Conservation (phyloP, 148 eudicot genomes). For the Vaccinium vitisidaea region DNA sequence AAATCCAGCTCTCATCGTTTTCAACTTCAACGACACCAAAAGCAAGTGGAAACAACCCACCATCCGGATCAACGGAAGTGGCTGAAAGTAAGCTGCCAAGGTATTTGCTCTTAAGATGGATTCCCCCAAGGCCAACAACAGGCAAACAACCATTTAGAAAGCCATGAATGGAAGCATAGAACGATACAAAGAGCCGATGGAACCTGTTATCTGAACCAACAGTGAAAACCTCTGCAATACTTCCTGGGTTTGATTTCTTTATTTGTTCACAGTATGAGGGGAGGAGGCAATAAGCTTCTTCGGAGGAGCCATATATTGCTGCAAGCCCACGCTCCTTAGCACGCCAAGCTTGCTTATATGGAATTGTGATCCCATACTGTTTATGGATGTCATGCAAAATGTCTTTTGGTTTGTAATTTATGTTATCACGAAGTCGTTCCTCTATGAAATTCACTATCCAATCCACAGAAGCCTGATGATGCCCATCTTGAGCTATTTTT, state of each 20-base stretch:
- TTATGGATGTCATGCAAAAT: constrained; percentile 50
- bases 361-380: constrained; percentile 64
- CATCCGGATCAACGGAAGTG: constrained; percentile 61
- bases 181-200: constrained; percentile 56
- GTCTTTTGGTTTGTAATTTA: constrained; percentile 70
- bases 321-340: constrained; percentile 66
- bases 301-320: constrained; percentile 66
- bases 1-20: constrained; percentile 62
- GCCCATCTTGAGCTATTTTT: constrained; percentile 46
- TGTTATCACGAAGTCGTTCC: constrained; percentile 48
- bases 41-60: constrained; percentile 62
- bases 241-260: constrained; percentile 51
- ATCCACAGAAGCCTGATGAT: constrained; percentile 74
- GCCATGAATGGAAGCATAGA: constrained; percentile 53
- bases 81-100: constrained; percentile 59
- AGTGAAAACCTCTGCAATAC: constrained; percentile 51
- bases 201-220: constrained; percentile 47
- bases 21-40: constrained; percentile 57
- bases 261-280: constrained; percentile 60
- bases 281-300: constrained; percentile 60
- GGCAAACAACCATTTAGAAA: constrained; percentile 64
- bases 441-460: constrained; percentile 69
- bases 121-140: constrained; percentile 48
- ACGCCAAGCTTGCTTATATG: constrained; percentile 78
- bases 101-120: constrained; percentile 56